Evolutionary conservation across 768 basidiomycete genomes (phyloP).

Genomic region (Collybia sp.): DNA sequence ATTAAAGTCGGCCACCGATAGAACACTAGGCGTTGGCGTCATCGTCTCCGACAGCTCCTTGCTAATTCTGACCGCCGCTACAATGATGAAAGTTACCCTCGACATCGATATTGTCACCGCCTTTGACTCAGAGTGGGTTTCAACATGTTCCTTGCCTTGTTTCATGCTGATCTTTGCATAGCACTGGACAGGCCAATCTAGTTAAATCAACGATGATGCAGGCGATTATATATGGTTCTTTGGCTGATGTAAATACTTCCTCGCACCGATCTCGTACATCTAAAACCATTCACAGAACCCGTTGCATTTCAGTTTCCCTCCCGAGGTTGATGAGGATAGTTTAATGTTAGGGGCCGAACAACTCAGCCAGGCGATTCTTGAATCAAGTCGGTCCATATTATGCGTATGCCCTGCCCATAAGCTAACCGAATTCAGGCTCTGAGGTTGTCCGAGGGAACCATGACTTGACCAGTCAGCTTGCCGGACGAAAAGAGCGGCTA

Average conservation of each 20-base stretch:
- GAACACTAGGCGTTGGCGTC: constrained; percentile 69
- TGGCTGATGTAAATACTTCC: constrained; percentile 44
- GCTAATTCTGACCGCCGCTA: constrained; percentile 60
- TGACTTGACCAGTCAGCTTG: constrained; percentile 77
- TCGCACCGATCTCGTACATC: not conserved
- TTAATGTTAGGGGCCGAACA: constrained; percentile 78
- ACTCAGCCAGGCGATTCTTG: constrained; percentile 63
- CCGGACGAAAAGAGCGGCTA: constrained; percentile 67
- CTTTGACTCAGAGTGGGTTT: constrained; percentile 61
- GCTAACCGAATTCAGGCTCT: constrained; percentile 39
- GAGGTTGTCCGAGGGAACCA: constrained; percentile 70
- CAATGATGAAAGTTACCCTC: constrained; percentile 63
- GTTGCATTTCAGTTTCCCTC: constrained; percentile 75
- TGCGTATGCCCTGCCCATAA: too few species aligned
- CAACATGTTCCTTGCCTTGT: not conserved
- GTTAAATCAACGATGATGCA: constrained; percentile 81
- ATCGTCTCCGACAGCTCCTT: constrained; percentile 41
- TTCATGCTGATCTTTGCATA: constrained; percentile 15
- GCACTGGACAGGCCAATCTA: constrained; percentile 59
- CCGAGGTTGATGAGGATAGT: constrained; percentile 73
- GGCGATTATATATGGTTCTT: constrained; percentile 73
- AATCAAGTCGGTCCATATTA: constrained; percentile 60
- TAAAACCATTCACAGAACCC: constrained; percentile 49
- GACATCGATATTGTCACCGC: constrained; percentile 55
- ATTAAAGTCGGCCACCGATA: constrained; percentile 61